phyloP scores from a whole-genome alignment of 768 basidiomycete genomes.

The Lactifluus volemus region DNA sequence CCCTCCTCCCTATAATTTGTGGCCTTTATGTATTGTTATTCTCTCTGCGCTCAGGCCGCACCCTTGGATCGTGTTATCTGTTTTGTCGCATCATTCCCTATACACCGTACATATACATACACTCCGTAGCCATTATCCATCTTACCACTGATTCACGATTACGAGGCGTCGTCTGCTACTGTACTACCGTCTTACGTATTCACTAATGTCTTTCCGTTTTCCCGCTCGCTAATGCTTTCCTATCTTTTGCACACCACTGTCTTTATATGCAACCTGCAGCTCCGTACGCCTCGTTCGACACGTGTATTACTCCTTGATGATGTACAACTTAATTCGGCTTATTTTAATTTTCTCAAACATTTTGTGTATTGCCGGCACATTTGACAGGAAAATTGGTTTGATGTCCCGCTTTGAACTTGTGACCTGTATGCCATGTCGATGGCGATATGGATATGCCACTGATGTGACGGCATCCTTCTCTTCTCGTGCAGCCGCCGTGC shows the following conservation, averaged over 20 bases:
- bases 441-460: background rate
- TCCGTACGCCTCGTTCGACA: constrained; percentile 11
- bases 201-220: constrained; percentile 1
- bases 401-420: background rate
- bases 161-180: constrained; percentile 14
- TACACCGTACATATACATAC: constrained; percentile 14
- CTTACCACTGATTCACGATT: constrained; percentile 3
- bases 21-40: constrained; percentile 15
- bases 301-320: constrained; percentile 16
- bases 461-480: background rate
- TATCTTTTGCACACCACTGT: constrained; percentile 16
- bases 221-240: constrained; percentile 4
- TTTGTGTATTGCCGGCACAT: background rate
- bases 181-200: constrained; percentile 1
- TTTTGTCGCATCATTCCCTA: constrained; percentile 10
- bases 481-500: background rate
- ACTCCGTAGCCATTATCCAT: constrained; percentile 9
- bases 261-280: constrained; percentile 15
- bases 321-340: constrained; percentile 13
- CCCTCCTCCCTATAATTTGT: background rate
- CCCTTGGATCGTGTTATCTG: constrained; percentile 9
- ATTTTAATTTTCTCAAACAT: constrained; percentile 8
- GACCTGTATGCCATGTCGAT: background rate
- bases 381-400: background rate
- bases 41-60: constrained; percentile 3